Percentiles rank a stretch among this genome's conserved stretches.
phyloP scores from a whole-genome alignment of 1,284 basidiomycete genomes.

The Tausonia pullulans region DNA sequence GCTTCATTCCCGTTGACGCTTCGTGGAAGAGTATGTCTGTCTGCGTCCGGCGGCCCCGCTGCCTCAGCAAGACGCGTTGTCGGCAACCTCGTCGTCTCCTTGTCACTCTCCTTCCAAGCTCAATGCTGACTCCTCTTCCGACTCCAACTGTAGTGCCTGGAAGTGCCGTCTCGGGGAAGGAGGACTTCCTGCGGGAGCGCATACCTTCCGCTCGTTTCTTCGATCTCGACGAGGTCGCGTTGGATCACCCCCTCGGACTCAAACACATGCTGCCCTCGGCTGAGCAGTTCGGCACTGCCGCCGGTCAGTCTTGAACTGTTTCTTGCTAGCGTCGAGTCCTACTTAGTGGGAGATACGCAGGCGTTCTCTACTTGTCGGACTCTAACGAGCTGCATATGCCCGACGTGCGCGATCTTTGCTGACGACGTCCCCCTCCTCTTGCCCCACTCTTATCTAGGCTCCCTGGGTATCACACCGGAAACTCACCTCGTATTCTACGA shows the following conservation, averaged over 20 bases:
- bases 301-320: slow-evolving; percentile 44
- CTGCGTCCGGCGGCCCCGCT: background rate
- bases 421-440: background rate
- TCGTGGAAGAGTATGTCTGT: slow-evolving; percentile 6
- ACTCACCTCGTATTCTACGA: slow-evolving; percentile 89
- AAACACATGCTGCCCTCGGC: slow-evolving; percentile 87
- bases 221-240: slow-evolving; percentile 59
- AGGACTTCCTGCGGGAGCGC: slow-evolving; percentile 37
- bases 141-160: slow-evolving; percentile 5
- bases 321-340: slow-evolving; percentile 11
- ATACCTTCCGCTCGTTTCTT: slow-evolving; percentile 67
- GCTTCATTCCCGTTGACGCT: background rate
- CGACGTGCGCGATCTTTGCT: background rate
- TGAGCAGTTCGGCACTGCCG: slow-evolving; percentile 63
- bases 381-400: background rate
- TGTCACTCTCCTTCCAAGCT: background rate
- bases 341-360: no score
- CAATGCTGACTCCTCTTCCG: no score
- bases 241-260: slow-evolving; percentile 39
- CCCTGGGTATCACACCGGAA: slow-evolving; percentile 58
- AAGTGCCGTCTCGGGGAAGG: background rate
- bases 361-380: no score
- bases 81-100: background rate
- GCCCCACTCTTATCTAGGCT: slow-evolving; percentile 10
- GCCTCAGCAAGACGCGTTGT: background rate